These are phyloP conservation scores for Pascua sp. DNA, from an alignment of 1,284 basidiomycete genomes.

Conservation along the genomic window DNA sequence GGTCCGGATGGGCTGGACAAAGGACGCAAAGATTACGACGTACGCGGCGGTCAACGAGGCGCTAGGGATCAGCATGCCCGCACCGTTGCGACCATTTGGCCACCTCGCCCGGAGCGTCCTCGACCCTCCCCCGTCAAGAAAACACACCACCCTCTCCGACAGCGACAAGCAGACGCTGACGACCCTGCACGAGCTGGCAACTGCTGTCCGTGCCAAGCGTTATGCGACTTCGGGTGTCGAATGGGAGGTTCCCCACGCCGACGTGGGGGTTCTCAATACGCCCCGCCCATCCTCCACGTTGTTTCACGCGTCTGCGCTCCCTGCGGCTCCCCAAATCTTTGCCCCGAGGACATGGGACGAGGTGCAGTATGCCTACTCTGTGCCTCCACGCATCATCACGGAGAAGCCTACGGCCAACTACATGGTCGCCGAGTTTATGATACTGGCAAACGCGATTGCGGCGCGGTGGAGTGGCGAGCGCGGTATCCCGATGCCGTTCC, in stretches of 20 bases:
- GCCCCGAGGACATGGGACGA: background rate
- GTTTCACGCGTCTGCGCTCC: slow-evolving; percentile 16
- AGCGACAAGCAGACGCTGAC: background rate
- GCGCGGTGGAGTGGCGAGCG: slow-evolving; percentile 67
- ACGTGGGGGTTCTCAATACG: slow-evolving; percentile 17
- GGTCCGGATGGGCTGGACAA: slow-evolving; percentile 67
- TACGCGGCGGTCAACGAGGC: slow-evolving; percentile 68
- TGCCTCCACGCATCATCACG: background rate
- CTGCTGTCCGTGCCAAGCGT: slow-evolving; percentile 31
- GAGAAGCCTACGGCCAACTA: slow-evolving; percentile 11
- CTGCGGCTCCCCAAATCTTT: background rate
- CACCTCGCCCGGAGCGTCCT: slow-evolving; percentile 4
- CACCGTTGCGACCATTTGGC: slow-evolving; percentile 29
- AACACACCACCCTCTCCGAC: background rate
- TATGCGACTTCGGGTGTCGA: slow-evolving; percentile 32
- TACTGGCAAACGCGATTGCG: slow-evolving; percentile 71
- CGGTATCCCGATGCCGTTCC: slow-evolving; percentile 64
- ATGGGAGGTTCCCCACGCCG: slow-evolving; percentile 16
- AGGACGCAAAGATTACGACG: slow-evolving; percentile 62
- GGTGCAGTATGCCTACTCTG: slow-evolving; percentile 4
- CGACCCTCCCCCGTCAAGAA: background rate
- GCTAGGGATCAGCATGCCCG: slow-evolving; percentile 49
- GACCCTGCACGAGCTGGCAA: slow-evolving; percentile 45
- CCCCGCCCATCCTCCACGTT: slow-evolving; percentile 17
- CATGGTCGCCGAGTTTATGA: slow-evolving; percentile 79